Conservation (phyloP, 2,329 filamentous ascomycete genomes). For the Monosporascus sp. region DNA sequence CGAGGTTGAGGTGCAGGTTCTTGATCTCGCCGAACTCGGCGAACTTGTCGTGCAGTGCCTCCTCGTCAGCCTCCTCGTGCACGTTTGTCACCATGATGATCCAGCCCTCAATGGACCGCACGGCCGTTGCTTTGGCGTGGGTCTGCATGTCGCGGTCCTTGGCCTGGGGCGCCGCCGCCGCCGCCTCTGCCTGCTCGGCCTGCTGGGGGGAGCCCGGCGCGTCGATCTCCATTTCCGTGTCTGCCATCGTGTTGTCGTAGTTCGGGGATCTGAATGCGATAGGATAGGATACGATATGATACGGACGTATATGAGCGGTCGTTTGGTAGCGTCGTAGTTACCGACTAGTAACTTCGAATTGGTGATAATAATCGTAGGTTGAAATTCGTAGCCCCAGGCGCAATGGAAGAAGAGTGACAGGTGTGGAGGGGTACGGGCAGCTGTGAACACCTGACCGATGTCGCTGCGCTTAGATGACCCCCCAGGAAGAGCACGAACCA, state of each 20-base stretch:
- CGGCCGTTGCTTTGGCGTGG: constrained; percentile 67
- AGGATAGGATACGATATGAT: too few relatives aligned
- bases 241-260: constrained; percentile 37
- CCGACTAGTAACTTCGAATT: too few relatives aligned
- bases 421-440: too few relatives aligned
- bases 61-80: constrained; percentile 81
- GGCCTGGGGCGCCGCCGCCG: constrained; percentile 29
- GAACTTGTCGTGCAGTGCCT: constrained; percentile 75
- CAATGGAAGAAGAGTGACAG: too few relatives aligned
- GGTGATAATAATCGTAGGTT: too few relatives aligned
- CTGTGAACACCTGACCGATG: too few relatives aligned
- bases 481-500: too few relatives aligned
- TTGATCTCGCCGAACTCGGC: constrained; percentile 82
- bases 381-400: too few relatives aligned
- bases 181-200: constrained; percentile 3
- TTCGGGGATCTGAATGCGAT: neutral
- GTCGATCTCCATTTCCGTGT: constrained; percentile 57
- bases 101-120: constrained; percentile 85
- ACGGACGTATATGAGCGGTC: too few relatives aligned
- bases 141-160: constrained; percentile 65
- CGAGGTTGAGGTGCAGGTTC: constrained; percentile 78
- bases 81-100: constrained; percentile 83
- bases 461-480: too few relatives aligned
- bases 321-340: too few relatives aligned
- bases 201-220: constrained; percentile 32